Base-by-base conservation (phyloP, 495 filamentous ascomycete genomes). In the Penicillium diatomitis region DNA sequence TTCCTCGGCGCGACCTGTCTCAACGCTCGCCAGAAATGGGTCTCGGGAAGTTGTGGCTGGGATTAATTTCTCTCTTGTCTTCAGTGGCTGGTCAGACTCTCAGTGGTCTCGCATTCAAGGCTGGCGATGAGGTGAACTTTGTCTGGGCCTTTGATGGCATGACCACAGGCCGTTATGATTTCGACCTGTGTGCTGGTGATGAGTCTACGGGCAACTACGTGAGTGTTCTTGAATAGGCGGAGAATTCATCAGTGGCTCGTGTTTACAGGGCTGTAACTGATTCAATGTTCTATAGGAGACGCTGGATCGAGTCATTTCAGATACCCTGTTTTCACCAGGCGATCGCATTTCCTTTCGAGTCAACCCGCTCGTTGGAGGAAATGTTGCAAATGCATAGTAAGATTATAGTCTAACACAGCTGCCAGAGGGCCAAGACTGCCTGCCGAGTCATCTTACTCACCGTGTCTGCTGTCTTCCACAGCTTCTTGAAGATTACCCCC, bases 401-500 rank as follows among this genome's bases (percentile, higher is more conserved):
- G 75, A 4, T 20, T 10, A 34, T 2, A 11, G 20, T 20, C 20
- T 20, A 2, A 20, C 20, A 20, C 20, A 20, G 20, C 20, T 20
- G 0, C 20, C 20, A 20, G 2, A 1, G 20, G 20, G 20, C 20
- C 20, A 20, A 20, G 20, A 20, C 20, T 20, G 20, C 20, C 20
- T 20, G 20, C 20, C 20, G 20, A 20, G 20, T 20, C 20, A 20
- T 20, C 20, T 20, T 36, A 41, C 39, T 60, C 28, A 50, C 47
- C 30, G 20, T 20, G 20, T 20, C 20, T 20, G 20, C 20, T 20
- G 0, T 20, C 36, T 52, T 46, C 8, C 53, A 39, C 45, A 87
- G 83, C 66, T 89, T 83, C 67, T 64, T 86, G 10, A 78, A 79
- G 53, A 82, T 87, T 54, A 62, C 79, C 41, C 75, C 80, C 11